These are phyloP conservation scores for Neckera pumila DNA, from an alignment of 225 moss, liverwort and hornwort genomes.

Conservation along the genomic window DNA sequence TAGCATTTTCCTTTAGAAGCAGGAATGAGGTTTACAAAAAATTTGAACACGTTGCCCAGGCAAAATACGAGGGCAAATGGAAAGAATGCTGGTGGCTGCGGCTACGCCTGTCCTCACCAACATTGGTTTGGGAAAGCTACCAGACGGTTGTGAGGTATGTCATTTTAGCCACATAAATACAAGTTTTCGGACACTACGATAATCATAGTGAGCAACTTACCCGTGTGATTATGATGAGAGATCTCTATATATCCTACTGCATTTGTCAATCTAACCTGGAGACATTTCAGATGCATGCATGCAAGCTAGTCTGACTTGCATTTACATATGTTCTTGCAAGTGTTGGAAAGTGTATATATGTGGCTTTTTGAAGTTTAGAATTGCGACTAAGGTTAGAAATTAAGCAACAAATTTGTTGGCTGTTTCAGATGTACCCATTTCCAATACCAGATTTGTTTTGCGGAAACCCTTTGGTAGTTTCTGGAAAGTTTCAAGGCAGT, in stretches of 20 bases:
- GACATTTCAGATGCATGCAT: not conserved
- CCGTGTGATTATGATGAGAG: not conserved
- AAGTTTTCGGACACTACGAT: not conserved
- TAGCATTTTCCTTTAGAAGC: not conserved
- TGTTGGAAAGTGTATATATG: not conserved
- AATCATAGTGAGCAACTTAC: not conserved
- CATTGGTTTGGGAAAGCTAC: constrained; percentile 36
- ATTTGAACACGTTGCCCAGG: constrained; percentile 6
- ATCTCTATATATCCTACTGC: not conserved
- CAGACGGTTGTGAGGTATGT: constrained; percentile 57
- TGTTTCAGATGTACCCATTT: constrained; percentile 62
- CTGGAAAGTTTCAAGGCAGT: constrained; percentile 55
- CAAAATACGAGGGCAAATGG: constrained; percentile 63
- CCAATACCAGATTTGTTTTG: constrained; percentile 75
- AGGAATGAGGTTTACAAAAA: not conserved
- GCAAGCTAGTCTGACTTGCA: not conserved
- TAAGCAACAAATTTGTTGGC: not conserved
- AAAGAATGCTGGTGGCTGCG: constrained; percentile 65
- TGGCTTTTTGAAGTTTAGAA: not conserved
- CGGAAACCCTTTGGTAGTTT: constrained; percentile 62
- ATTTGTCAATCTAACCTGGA: not conserved
- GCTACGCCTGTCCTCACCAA: constrained; percentile 74
- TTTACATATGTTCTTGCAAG: not conserved
- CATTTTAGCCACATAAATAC: not conserved
- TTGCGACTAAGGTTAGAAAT: not conserved